Base-by-base conservation (phyloP, 2,329 filamentous ascomycete genomes). In the Knufia fluminis region DNA sequence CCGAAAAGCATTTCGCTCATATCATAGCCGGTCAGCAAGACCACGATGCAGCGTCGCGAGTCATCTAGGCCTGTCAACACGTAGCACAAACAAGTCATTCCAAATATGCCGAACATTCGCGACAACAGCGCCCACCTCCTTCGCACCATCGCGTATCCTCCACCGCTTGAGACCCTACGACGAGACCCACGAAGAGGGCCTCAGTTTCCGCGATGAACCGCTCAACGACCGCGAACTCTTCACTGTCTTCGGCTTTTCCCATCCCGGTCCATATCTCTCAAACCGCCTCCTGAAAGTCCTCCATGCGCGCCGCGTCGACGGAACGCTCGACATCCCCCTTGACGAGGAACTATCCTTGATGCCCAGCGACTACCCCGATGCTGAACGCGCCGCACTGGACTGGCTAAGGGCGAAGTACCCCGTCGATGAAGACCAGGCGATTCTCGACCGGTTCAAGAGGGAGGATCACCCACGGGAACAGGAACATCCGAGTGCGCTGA, bases 381-480 rank as follows among this genome's bases (percentile, higher is more conserved):
- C 61, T 17, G 61, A 64, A 28, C 59, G 70, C 8, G 61, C 66
- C 32, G 58, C 55, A 12, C 54, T 74, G 32, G 50, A 62, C 36
- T 74, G 68, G 64, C 60, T 74, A 4, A 68, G 71, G 14, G 50
- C 53, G 17, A 63, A 66, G 12, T 66, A 69, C 24, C 68, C 70
- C 0, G 49, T 73, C 10, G 71, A 74, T 20, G 71, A 74, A 54
- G 71, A 74, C 55, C 69, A 68, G 4, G 71, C 71, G 2, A 72
- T 74, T n/a, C 43, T 73, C 16, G 63, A 63, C 12, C 66, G 71
- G 1, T 66, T 74, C 24, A 58, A 60, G 20, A 49, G 56, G 14
- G 62, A 64, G 50, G 57, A 61, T 14, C 26, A 49, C 17, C 50
- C 52, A 20, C 38, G 44, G 14, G 50, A 56, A 20, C 49, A 50